Percentiles rank a stretch among this genome's conserved stretches.
phyloP scores from a whole-genome alignment of 1,139 yeast species.

The Candida neerlandica region DNA sequence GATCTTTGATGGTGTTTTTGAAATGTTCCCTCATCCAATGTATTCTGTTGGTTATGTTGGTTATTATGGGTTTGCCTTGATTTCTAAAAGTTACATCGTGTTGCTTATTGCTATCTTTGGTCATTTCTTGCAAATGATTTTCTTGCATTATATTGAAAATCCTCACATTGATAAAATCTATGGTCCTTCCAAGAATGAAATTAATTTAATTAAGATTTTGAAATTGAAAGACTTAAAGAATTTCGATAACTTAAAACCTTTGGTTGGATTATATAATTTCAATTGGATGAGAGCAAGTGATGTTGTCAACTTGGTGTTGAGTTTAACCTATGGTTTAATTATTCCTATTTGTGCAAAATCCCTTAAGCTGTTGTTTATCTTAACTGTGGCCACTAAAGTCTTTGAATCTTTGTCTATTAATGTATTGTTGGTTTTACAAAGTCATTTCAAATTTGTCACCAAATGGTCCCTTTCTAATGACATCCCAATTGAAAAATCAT shows the following conservation, averaged over 20 bases:
- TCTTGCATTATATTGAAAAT: conserved; percentile 76
- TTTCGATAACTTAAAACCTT: conserved; percentile 57
- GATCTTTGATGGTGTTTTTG: conserved; percentile 89
- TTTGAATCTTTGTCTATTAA: conserved; percentile 58
- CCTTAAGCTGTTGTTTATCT: conserved; percentile 37
- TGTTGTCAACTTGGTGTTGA: conserved; percentile 53
- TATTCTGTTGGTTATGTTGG: conserved; percentile 90
- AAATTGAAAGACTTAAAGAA: conserved; percentile 48
- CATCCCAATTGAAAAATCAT: conserved; percentile 66
- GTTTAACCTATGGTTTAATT: conserved; percentile 44
- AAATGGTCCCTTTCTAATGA: conserved; percentile 68
- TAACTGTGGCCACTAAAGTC: conserved; percentile 54
- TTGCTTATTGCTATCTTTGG: conserved; percentile 74
- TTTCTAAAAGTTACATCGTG: conserved; percentile 75
- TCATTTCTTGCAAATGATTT: conserved; percentile 78
- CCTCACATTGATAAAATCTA: conserved; percentile 89
- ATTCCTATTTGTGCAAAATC: conserved; percentile 45
- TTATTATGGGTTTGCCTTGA: conserved; percentile 80
- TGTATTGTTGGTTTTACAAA: conserved; percentile 59
- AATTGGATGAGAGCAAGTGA: conserved; percentile 69
- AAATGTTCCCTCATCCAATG: conserved; percentile 94
- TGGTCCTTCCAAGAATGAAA: conserved; percentile 47
- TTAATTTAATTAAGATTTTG: conserved; percentile 36
- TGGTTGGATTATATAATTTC: conserved; percentile 67
- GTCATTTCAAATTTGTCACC: conserved; percentile 66